Evolutionary conservation across 495 filamentous ascomycete genomes (phyloP), one percentile per base, ranked within the genome.

Genomic region (Aspergillus egyptiacus): DNA sequence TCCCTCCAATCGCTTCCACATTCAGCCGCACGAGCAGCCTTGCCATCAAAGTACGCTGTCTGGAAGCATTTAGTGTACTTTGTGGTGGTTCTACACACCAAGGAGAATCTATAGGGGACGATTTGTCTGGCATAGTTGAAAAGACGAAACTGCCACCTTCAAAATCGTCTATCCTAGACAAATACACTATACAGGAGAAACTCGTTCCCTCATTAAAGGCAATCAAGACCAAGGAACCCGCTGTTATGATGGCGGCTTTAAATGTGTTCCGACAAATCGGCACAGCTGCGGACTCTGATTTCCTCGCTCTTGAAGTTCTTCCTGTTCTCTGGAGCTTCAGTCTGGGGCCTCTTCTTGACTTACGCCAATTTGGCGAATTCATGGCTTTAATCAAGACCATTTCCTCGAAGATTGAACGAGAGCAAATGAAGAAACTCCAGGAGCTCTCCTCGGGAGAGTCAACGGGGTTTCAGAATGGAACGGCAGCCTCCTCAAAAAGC

Each of bases 141-240:
- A 65, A 66, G 8, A 69, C 60, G 7, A 75, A 76, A 42, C 69
- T 77, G 25, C 80, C 73, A 55, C 69, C 78, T 38, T 68, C 70
- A 25, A 82, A 80, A 22, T 80, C 78, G 2, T 86, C 88, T 2
- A 89, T 89, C 14, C 72, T 98, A 25, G 93, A 98, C 67, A 97
- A 97, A 62, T 96, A 89, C 56, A 96, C 93, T 1, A 86, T 97
- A 56, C 94, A 98, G 60, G 93, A 97, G 62, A 96, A 95, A 67
- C 83, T 98, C 13, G 78, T 97, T 3, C 93, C 93, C 1, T 72
- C 96, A 4, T 75, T 98, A 45, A 89, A 87, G 59, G 89, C 72
- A 1, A 97, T 98, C 64, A 97, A 97, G 63, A 98, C 93, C 0
- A 96, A 94, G 58, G 93, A 98, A 58, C 93, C 93, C 0, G 91